Conservation (phyloP, 768 basidiomycete genomes). For the Pisolithus sp. region DNA sequence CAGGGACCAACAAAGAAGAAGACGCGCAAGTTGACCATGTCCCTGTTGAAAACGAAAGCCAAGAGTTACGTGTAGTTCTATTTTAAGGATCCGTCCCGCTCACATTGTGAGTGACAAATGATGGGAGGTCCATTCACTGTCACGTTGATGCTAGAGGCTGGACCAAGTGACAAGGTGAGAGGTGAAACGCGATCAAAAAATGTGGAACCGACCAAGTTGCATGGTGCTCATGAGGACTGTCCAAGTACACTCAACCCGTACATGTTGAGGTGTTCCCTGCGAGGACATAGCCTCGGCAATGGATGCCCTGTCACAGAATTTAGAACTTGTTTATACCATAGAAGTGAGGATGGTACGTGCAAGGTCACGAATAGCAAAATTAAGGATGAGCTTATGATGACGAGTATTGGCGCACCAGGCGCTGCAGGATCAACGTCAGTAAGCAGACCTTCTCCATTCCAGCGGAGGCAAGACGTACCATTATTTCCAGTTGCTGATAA, state of each 20-base stretch:
- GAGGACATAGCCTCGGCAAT: conserved; percentile 33
- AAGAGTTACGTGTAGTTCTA: conserved; percentile 3
- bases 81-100: conserved; percentile 7
- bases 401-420: conserved; percentile 42
- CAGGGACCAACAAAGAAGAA: conserved; percentile 39
- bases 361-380: conserved; percentile 23
- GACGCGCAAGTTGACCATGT: conserved; percentile 44
- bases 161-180: background rate
- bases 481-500: conserved; percentile 32
- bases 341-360: conserved; percentile 19
- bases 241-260: conserved; percentile 54
- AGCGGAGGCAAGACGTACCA: conserved; percentile 30
- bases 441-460: background rate
- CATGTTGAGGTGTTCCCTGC: conserved; percentile 33
- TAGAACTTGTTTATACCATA: background rate
- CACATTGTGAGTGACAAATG: conserved; percentile 32
- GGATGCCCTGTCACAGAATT: conserved; percentile 15
- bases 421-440: conserved; percentile 24
- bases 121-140: conserved; percentile 39
- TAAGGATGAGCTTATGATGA: conserved; percentile 41
- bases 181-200: background rate
- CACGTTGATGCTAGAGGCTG: conserved; percentile 44
- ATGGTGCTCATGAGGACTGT: conserved; percentile 41
- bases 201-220: conserved; percentile 41
- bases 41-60: conserved; percentile 16